phyloP scores from a whole-genome alignment of 495 filamentous ascomycete genomes.

The Tuber magnatum region DNA sequence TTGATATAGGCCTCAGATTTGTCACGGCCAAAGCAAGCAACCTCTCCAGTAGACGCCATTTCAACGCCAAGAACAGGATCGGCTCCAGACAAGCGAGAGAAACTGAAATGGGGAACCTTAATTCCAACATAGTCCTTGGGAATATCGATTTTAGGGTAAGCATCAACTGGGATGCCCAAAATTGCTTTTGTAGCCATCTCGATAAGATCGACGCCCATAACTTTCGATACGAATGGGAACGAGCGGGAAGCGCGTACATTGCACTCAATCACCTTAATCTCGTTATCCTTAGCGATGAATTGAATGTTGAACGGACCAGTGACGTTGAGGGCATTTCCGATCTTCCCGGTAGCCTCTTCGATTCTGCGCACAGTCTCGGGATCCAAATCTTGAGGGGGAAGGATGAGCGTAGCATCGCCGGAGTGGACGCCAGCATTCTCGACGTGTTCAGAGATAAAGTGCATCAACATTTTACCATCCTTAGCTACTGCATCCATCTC shows the following conservation, averaged over 20 bases:
- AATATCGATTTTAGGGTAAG: slow-evolving; percentile 70
- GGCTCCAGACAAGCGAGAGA: slow-evolving; percentile 90
- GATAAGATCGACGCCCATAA: slow-evolving; percentile 96
- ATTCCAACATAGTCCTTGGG: slow-evolving; percentile 83
- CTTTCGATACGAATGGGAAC: slow-evolving; percentile 97
- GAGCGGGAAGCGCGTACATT: slow-evolving; percentile 94
- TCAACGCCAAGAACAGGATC: slow-evolving; percentile 96
- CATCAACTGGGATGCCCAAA: slow-evolving; percentile 69
- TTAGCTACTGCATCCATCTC: slow-evolving; percentile 93
- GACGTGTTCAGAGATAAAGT: slow-evolving; percentile 93
- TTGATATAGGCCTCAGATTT: slow-evolving; percentile 98
- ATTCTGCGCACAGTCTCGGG: slow-evolving; percentile 82
- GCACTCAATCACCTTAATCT: slow-evolving; percentile 99
- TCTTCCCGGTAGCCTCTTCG: slow-evolving; percentile 90
- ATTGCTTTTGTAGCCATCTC: slow-evolving; percentile 99
- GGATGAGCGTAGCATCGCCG: slow-evolving; percentile 85
- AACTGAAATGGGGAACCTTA: slow-evolving; percentile 98
- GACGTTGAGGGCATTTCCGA: slow-evolving; percentile 87
- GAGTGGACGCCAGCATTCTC: slow-evolving; percentile 97
- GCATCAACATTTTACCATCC: slow-evolving; percentile 76
- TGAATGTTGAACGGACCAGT: slow-evolving; percentile 98
- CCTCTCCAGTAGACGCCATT: slow-evolving; percentile 98
- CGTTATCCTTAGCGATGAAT: slow-evolving; percentile 98
- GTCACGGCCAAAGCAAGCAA: slow-evolving; percentile 89
- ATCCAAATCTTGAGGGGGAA: slow-evolving; percentile 90